Conservation (phyloP, 2,329 filamentous ascomycete species). For the Fusarium cyanostomum region DNA sequence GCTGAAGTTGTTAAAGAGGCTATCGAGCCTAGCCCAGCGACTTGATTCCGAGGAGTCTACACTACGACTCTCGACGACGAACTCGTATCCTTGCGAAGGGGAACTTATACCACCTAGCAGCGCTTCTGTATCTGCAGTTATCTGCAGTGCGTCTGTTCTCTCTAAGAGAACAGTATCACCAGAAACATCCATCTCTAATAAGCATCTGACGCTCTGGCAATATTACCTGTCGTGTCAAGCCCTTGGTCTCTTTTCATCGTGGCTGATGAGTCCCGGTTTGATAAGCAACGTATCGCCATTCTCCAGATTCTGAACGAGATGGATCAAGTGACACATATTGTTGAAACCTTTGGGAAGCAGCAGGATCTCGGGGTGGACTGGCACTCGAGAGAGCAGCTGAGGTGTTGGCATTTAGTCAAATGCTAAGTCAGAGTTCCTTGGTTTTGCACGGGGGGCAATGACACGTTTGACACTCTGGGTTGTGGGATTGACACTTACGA, state of each 20-base stretch:
- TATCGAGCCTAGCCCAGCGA: background rate
- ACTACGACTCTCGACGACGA: background rate
- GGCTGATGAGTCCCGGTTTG: slow-evolving; percentile 54
- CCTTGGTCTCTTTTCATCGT: slow-evolving; percentile 58
- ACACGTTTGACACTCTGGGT: too few species aligned
- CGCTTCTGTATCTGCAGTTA: slow-evolving; percentile 57
- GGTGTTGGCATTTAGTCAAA: background rate
- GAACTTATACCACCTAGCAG: slow-evolving; percentile 59
- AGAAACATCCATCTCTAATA: slow-evolving; percentile 25
- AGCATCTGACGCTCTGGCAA: slow-evolving; percentile 40
- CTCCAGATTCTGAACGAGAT: slow-evolving; percentile 31
- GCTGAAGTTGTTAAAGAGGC: background rate
- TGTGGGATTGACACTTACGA: too few species aligned
- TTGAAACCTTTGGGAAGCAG: slow-evolving; percentile 21
- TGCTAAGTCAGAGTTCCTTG: background rate
- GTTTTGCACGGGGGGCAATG: background rate
- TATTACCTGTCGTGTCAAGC: slow-evolving; percentile 53
- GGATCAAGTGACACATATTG: background rate
- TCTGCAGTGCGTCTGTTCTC: slow-evolving; percentile 44
- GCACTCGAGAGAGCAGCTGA: background rate
- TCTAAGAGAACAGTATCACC: background rate
- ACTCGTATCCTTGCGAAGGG: slow-evolving; percentile 48
- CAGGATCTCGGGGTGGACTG: background rate
- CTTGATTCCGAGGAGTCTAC: background rate
- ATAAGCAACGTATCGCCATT: slow-evolving; percentile 54